Base-by-base conservation (phyloP, 1,139 yeast genomes). In the Protomyces pachydermus region DNA sequence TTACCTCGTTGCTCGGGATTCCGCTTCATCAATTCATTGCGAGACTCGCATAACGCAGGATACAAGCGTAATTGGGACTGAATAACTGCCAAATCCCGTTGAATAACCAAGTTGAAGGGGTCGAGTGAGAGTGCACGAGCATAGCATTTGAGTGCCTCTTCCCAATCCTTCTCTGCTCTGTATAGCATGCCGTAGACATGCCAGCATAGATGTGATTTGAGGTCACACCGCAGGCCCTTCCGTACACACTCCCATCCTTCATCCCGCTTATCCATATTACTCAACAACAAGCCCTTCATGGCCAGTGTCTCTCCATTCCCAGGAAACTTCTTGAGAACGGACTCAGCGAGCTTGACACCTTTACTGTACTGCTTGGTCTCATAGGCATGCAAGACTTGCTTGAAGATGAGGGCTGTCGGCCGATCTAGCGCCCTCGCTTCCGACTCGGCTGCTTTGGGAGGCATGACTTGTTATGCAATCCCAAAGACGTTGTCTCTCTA, bases 311-410 rank as follows among this genome's bases (percentile, higher is more conserved):
- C 96, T 46, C 91, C 87, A 74, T 89, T 91, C 60, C 79, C 80
- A 10, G 90, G 81, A 72, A 84, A 84, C 71, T 88, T 89, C 77
- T 90, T 90, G 72, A 93, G 77, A 71, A 88, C 83, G 53, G 82
- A 79, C 65, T 95, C 98, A 39, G 90, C 82, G 42, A 85, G 74
- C 74, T 88, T 88, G 71, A 91, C 77, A 0, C 96, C 85, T 72
- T 91, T 91, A 73, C 90, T 90, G 79, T 91, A 91, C 75, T 90
- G 93, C 74, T 88, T 90, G 56, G 80, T 74, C 72, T 93, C 98
- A 72, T 90, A 93, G 58, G 88, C 80, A 71, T 85, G 84, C 73
- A 93, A 80, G 1, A 97, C 96, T 70, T 87, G 89, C 67, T 87
- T 82, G 78, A 91, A 91, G 32, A 60, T 34, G n/a, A 60, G 35